phyloP scores from a whole-genome alignment of 768 basidiomycete genomes.

The Psilocybe sp. region DNA sequence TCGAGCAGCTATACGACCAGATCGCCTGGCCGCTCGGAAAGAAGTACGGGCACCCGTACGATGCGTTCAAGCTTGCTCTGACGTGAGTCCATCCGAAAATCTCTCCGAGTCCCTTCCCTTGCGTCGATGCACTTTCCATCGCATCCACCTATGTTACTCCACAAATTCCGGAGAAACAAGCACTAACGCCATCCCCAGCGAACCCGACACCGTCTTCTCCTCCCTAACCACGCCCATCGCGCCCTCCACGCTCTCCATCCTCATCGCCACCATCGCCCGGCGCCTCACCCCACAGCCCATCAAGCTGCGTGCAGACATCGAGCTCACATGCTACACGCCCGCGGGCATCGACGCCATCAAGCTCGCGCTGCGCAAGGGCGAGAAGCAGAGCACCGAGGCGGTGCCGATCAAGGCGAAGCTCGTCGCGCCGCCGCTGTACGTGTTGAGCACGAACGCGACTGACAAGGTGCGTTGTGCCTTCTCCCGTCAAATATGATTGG shows the following conservation, averaged over 20 bases:
- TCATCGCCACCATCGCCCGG: slow-evolving; percentile 85
- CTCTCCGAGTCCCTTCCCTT: no score
- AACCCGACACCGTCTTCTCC: slow-evolving; percentile 73
- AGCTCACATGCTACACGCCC: slow-evolving; percentile 94
- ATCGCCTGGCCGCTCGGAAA: slow-evolving; percentile 91
- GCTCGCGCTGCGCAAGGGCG: slow-evolving; percentile 85
- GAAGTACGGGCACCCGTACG: slow-evolving; percentile 93
- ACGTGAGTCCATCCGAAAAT: slow-evolving; percentile 52
- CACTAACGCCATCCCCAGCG: slow-evolving; percentile 27
- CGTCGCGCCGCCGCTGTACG: slow-evolving; percentile 95
- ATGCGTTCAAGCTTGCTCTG: slow-evolving; percentile 96
- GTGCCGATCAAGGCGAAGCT: slow-evolving; percentile 97
- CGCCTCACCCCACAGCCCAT: slow-evolving; percentile 97
- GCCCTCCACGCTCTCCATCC: slow-evolving; percentile 53
- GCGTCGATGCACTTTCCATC: no score
- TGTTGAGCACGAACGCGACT: slow-evolving; percentile 92
- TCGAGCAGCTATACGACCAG: slow-evolving; percentile 86
- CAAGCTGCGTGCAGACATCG: slow-evolving; percentile 97
- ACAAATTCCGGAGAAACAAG: no score
- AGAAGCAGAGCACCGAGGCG: slow-evolving; percentile 79
- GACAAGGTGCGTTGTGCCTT: slow-evolving; percentile 66
- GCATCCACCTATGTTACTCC: no score
- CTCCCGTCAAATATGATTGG: not conserved
- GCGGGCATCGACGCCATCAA: slow-evolving; percentile 97
- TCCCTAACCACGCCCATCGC: slow-evolving; percentile 59